Evolutionary conservation across 495 filamentous ascomycete genomes (phyloP).

Genomic region (Rusavskia elegans): DNA sequence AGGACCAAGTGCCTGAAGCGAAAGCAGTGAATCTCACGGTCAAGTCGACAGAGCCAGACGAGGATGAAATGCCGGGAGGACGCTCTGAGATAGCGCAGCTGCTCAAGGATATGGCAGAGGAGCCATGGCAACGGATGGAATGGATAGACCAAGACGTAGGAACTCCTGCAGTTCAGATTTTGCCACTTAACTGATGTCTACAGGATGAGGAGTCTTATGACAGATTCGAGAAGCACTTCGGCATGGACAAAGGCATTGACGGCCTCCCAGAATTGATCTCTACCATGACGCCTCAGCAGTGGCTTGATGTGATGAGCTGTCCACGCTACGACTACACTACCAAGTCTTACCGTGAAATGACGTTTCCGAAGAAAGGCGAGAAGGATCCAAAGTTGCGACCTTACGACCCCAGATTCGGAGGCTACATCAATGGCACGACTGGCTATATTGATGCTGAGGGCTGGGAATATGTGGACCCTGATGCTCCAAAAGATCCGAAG

Average conservation of each 20-base stretch:
- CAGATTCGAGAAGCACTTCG: slow-evolving; percentile 42
- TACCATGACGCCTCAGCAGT: slow-evolving; percentile 37
- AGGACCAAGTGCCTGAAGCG: slow-evolving; percentile 33
- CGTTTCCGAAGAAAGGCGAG: not conserved
- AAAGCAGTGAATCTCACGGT: slow-evolving; percentile 51
- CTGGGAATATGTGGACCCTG: slow-evolving; percentile 11
- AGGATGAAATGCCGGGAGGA: slow-evolving; percentile 19
- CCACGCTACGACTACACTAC: slow-evolving; percentile 21
- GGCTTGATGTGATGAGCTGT: slow-evolving; percentile 49
- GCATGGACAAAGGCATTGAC: slow-evolving; percentile 31
- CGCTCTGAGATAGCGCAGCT: slow-evolving; percentile 36
- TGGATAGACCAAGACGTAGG: slow-evolving; percentile 56
- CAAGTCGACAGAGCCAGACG: slow-evolving; percentile 43
- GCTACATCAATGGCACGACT: too few species aligned
- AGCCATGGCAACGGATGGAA: slow-evolving; percentile 46
- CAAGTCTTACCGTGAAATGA: not conserved
- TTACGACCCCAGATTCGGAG: too few species aligned
- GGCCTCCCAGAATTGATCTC: slow-evolving; percentile 33
- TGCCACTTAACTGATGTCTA: slow-evolving; percentile 9
- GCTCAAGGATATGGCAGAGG: slow-evolving; percentile 45
- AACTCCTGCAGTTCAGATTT: not conserved
- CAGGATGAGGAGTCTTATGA: slow-evolving; percentile 45
- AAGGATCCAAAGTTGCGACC: not conserved
- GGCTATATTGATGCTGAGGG: too few species aligned
- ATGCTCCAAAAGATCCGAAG: not conserved